phyloP scores from a whole-genome alignment of 2,329 filamentous ascomycete genomes.

The Aspergillus hortae region DNA sequence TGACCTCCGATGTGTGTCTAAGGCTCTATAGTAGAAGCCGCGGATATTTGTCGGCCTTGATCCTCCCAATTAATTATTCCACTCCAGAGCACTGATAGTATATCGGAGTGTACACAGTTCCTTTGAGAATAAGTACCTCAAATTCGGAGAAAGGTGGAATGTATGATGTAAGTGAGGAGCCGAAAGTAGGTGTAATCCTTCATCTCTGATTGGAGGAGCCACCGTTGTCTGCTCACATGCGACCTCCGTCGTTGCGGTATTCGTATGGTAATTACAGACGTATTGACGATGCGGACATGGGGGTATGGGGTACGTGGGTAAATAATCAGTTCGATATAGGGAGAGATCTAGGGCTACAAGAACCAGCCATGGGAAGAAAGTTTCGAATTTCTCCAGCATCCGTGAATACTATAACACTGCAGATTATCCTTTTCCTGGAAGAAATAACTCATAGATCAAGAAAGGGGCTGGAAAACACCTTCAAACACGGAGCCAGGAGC shows the following conservation, averaged over 20 bases:
- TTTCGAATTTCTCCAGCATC: too few species aligned
- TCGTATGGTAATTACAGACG: slow-evolving; percentile 4
- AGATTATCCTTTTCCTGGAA: not conserved
- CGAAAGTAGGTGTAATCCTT: slow-evolving; percentile 17
- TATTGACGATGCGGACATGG: not conserved
- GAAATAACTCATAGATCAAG: not conserved
- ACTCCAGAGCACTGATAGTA: too few species aligned
- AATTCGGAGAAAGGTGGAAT: not conserved
- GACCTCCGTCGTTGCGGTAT: not conserved
- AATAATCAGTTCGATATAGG: not conserved
- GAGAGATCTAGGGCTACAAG: too few species aligned
- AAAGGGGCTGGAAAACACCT: not conserved
- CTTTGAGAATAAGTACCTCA: not conserved
- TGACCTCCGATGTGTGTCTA: not conserved
- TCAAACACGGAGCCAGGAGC: not conserved
- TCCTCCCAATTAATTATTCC: too few species aligned
- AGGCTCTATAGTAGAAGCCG: not conserved
- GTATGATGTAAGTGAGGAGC: slow-evolving; percentile 12
- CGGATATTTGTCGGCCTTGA: not conserved
- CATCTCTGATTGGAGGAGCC: slow-evolving; percentile 16
- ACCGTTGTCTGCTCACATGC: slow-evolving; percentile 18
- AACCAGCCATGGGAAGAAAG: too few species aligned
- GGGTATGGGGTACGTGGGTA: not conserved
- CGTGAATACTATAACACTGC: too few species aligned
- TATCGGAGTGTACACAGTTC: not conserved